These are phyloP conservation scores for Pseudocercospora cruenta DNA, from an alignment of 2,329 filamentous ascomycete species.

Conservation along the genomic window DNA sequence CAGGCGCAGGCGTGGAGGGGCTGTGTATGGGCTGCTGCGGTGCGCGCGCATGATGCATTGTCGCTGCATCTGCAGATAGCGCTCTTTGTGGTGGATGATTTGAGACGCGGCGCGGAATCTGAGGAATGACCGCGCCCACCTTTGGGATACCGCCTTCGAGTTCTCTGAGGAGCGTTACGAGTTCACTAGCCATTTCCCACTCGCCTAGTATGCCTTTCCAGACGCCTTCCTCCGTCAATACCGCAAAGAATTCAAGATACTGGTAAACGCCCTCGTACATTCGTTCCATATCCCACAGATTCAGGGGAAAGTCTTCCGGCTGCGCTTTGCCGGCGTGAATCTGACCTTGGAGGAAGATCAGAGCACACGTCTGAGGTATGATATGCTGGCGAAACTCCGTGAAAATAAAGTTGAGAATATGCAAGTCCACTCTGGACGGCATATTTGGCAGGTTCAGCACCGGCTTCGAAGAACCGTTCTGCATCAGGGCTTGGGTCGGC, in stretches of 20 bases:
- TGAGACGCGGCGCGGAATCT: constrained; percentile 40
- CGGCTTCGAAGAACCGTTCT: constrained; percentile 1
- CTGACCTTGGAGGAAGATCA: constrained; percentile 90
- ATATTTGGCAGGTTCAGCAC: constrained; percentile 26
- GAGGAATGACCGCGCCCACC: constrained; percentile 60
- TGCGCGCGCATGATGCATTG: constrained; percentile 20
- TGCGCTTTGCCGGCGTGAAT: constrained; percentile 77
- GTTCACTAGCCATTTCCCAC: constrained; percentile 88
- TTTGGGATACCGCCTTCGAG: constrained; percentile 87
- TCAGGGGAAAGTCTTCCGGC: constrained; percentile 86
- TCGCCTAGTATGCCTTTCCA: constrained; percentile 84
- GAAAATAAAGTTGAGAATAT: constrained; percentile 84
- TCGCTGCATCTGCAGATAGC: constrained; percentile 34
- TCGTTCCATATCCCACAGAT: constrained; percentile 96
- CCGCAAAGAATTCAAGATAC: constrained; percentile 90
- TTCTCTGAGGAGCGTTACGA: constrained; percentile 83
- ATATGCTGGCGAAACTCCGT: constrained; percentile 90
- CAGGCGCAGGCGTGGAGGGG: constrained; percentile 7
- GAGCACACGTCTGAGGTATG: constrained; percentile 89
- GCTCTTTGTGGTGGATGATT: constrained; percentile 29
- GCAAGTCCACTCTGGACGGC: constrained; percentile 58
- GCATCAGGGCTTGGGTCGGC: constrained; percentile 13
- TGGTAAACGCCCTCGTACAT: constrained; percentile 94
- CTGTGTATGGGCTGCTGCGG: constrained; percentile 10
- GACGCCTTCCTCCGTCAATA: constrained; percentile 80